Percentiles rank a stretch among this genome's conserved stretches.
phyloP scores from a whole-genome alignment of 768 basidiomycete species.

The Strobilomyces echinocephalus region DNA sequence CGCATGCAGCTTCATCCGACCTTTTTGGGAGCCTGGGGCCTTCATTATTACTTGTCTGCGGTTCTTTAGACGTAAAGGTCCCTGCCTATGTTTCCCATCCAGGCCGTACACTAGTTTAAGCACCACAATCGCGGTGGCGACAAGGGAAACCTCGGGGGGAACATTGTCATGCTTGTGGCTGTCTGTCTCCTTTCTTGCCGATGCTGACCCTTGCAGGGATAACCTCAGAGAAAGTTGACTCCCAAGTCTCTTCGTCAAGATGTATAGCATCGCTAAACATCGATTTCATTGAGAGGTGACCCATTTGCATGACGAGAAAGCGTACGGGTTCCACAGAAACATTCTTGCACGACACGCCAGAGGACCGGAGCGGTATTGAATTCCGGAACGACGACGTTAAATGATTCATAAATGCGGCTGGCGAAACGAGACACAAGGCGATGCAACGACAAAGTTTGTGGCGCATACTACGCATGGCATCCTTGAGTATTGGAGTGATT shows the following conservation, averaged over 20 bases:
- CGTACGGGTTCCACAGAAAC: constrained; percentile 73
- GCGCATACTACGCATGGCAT: constrained; percentile 51
- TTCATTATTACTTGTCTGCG: constrained; percentile 7
- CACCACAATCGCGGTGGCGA: constrained; percentile 58
- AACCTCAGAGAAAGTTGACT: constrained; percentile 54
- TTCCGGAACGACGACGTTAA: constrained; percentile 65
- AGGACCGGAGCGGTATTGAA: constrained; percentile 70
- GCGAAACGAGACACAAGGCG: constrained; percentile 58
- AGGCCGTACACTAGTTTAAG: constrained; percentile 85
- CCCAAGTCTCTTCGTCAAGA: constrained; percentile 56
- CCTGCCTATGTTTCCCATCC: constrained; percentile 61
- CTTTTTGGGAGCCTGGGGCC: constrained; percentile 41
- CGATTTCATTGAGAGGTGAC: background rate
- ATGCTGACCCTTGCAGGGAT: constrained; percentile 47
- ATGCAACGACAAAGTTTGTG: constrained; percentile 55
- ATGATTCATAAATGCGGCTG: constrained; percentile 45
- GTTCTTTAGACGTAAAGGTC: background rate
- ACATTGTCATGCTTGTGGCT: constrained; percentile 57
- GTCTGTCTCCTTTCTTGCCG: constrained; percentile 44
- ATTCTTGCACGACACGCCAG: constrained; percentile 63
- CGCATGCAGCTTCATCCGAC: constrained; percentile 53
- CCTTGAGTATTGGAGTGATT: constrained; percentile 11
- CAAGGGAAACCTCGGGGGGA: constrained; percentile 62
- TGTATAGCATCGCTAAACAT: constrained; percentile 53
- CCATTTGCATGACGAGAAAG: constrained; percentile 13